These are phyloP conservation scores for Wickerhamiella nectarea DNA, from an alignment of 805 yeast species.

Conservation along the genomic window DNA sequence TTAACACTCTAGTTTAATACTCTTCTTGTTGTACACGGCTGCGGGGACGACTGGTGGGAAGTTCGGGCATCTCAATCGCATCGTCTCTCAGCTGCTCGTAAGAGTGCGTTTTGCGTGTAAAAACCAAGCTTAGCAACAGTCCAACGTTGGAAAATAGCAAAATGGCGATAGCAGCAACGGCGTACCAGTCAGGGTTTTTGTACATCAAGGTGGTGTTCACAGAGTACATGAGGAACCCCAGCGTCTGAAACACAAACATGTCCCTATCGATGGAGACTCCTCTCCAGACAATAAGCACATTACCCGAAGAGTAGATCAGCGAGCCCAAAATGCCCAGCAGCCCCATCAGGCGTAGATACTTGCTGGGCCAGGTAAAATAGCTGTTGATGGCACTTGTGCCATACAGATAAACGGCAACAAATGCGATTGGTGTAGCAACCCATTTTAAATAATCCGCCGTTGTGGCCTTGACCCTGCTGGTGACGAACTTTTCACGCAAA, in stretches of 20 bases:
- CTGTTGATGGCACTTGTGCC: neutral
- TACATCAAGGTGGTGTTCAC: constrained; percentile 6
- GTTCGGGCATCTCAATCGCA: constrained; percentile 1
- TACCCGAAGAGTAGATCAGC: neutral
- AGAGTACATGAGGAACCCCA: constrained; percentile 2
- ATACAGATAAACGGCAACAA: neutral
- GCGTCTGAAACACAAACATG: constrained; percentile 5
- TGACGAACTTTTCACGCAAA: neutral
- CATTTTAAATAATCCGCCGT: neutral
- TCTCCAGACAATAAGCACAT: neutral
- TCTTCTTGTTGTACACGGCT: constrained; percentile 7
- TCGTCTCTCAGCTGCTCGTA: constrained; percentile 7
- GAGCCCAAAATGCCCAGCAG: neutral
- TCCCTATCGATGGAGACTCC: neutral
- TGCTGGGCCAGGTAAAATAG: neutral
- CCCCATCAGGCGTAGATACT: constrained; percentile 4
- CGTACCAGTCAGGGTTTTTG: constrained; percentile 6
- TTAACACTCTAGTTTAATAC: neutral
- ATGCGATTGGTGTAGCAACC: neutral
- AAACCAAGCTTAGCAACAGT: neutral
- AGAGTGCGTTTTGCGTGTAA: constrained; percentile 3
- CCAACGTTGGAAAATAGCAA: neutral
- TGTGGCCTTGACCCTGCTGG: neutral
- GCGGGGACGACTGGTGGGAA: constrained; percentile 8
- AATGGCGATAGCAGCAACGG: neutral